Evolutionary conservation across 345 rosid species (phyloP).

Genomic region (Firmiana major): DNA sequence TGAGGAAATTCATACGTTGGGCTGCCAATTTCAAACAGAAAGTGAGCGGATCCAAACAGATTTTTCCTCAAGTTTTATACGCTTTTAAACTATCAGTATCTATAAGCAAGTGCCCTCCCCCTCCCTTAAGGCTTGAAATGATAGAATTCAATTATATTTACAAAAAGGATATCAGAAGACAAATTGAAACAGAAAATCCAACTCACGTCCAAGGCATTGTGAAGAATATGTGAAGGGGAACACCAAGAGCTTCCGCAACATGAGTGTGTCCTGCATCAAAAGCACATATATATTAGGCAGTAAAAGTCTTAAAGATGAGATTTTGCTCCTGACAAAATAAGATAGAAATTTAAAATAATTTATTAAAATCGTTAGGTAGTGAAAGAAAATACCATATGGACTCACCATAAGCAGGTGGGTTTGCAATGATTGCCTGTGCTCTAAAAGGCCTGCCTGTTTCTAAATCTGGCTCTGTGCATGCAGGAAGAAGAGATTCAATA

Average conservation of each 20-base stretch:
- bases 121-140: neutral
- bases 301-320: neutral
- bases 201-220: conserved; percentile 99
- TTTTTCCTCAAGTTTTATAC: neutral
- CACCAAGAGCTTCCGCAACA: conserved; percentile 97
- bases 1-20: conserved; percentile 97
- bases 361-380: conserved; percentile 5
- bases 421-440: conserved; percentile 97
- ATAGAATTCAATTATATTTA: conserved; percentile 5
- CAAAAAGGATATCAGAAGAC: neutral
- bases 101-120: neutral
- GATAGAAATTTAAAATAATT: neutral
- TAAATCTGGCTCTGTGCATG: conserved; percentile 81
- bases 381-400: conserved; percentile 13
- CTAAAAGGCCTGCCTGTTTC: conserved; percentile 67
- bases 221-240: conserved; percentile 96
- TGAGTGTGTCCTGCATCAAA: conserved; percentile 82
- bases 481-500: conserved; percentile 94
- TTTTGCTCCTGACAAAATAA: conserved; percentile 5
- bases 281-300: neutral
- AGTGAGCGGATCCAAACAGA: conserved; percentile 41
- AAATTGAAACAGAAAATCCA: neutral
- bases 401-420: conserved; percentile 97
- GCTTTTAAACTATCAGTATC: neutral
- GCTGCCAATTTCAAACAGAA: conserved; percentile 75